These are phyloP conservation scores for Viola odorata DNA, from an alignment of 345 rosid species.

Conservation along the genomic window DNA sequence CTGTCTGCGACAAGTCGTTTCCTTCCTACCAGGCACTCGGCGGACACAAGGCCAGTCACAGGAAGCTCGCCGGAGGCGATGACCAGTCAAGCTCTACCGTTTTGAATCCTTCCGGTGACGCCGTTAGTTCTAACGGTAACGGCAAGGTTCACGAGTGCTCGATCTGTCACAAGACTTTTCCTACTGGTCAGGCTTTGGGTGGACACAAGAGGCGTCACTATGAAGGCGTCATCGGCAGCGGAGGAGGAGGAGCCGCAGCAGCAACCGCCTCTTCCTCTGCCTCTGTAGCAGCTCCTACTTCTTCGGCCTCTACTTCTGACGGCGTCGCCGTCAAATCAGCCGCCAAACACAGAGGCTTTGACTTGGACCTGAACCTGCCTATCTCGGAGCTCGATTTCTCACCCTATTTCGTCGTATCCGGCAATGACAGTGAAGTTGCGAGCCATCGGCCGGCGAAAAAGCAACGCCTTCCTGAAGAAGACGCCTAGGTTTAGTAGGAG, in stretches of 20 bases:
- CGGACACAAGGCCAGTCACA: slow-evolving; percentile 30
- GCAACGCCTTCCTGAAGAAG: slow-evolving; percentile 3
- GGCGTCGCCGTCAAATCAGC: not conserved
- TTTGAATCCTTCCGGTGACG: not conserved
- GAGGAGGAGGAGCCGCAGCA: slow-evolving; percentile 15
- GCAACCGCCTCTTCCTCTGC: not conserved
- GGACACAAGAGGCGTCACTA: slow-evolving; percentile 43
- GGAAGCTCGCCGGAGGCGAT: slow-evolving; percentile 11
- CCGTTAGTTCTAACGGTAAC: not conserved
- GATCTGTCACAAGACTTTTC: slow-evolving; percentile 20
- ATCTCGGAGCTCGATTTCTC: slow-evolving; percentile 26
- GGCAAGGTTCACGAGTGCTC: slow-evolving; percentile 25
- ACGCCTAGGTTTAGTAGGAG: not conserved
- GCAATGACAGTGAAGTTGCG: slow-evolving; percentile 27
- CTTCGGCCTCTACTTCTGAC: no score
- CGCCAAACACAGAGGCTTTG: slow-evolving; percentile 5
- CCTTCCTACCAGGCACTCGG: slow-evolving; percentile 26
- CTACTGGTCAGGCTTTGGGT: slow-evolving; percentile 45
- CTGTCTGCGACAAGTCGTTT: slow-evolving; percentile 20
- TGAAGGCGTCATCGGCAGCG: slow-evolving; percentile 18
- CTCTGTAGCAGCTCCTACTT: not conserved
- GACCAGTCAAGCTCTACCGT: slow-evolving; percentile 11
- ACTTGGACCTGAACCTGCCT: slow-evolving; percentile 27
- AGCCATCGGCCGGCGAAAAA: slow-evolving; percentile 25
- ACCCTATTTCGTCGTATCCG: slow-evolving; percentile 9